These are phyloP conservation scores for Grosmannia clavigera DNA, from an alignment of 2,329 filamentous ascomycete species.

Conservation along the genomic window DNA sequence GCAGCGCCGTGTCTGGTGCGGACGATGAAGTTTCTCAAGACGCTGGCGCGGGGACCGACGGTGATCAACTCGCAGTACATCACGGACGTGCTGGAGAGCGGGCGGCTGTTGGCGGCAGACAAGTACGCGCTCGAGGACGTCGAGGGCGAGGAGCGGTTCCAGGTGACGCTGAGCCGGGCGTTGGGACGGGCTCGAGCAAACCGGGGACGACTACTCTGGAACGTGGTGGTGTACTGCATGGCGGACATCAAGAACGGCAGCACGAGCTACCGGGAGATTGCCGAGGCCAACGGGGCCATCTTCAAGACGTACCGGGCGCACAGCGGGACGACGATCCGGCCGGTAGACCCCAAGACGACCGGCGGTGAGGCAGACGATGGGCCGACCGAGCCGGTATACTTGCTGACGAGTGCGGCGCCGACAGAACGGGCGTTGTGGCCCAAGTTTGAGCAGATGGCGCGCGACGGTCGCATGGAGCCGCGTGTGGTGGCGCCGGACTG, in stretches of 20 bases:
- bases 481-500: conserved; percentile 78
- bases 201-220: conserved; percentile 60
- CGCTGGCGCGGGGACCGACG: conserved; percentile 66
- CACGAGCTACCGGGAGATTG: conserved; percentile 76
- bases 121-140: conserved; percentile 59
- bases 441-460: conserved; percentile 68
- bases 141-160: conserved; percentile 59
- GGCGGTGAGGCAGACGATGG: conserved; percentile 28
- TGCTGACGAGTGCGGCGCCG: conserved; percentile 57
- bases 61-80: conserved; percentile 72
- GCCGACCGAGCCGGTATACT: conserved; percentile 62
- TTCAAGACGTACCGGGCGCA: conserved; percentile 68
- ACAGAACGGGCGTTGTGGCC: conserved; percentile 67
- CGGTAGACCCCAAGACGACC: conserved; percentile 49
- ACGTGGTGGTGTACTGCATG: conserved; percentile 75
- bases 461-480: conserved; percentile 65
- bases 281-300: conserved; percentile 75
- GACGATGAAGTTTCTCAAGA: conserved; percentile 86
- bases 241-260: conserved; percentile 66
- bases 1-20: conserved; percentile 78
- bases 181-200: conserved; percentile 62
- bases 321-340: conserved; percentile 53
- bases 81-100: conserved; percentile 59
- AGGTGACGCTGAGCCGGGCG: conserved; percentile 56
- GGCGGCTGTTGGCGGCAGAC: conserved; percentile 49